Conservation (phyloP, 1,284 basidiomycete species). For the Agaricales sp. region DNA sequence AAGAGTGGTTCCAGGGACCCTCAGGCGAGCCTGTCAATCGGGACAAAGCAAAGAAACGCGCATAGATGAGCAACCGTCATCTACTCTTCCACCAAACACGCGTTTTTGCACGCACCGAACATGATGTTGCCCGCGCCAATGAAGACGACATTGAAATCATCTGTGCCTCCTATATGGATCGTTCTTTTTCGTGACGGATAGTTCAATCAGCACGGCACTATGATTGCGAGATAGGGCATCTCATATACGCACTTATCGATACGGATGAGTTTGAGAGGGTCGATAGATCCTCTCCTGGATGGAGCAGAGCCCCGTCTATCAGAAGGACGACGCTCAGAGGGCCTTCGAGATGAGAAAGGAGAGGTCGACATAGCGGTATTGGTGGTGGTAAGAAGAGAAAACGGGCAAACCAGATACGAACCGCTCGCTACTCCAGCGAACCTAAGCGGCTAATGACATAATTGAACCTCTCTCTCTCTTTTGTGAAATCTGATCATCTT, state of each 20-base stretch:
- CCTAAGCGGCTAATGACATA: not conserved
- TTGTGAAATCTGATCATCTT: not conserved
- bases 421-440: not conserved
- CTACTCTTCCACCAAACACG: not conserved
- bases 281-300: conserved; percentile 62
- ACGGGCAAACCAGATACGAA: not conserved
- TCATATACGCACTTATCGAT: conserved; percentile 59
- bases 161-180: conserved; percentile 42
- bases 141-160: conserved; percentile 85
- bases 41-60: conserved; percentile 9
- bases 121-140: conserved; percentile 92
- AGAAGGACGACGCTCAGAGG: conserved; percentile 29
- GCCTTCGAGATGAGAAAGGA: conserved; percentile 4
- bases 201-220: conserved; percentile 5
- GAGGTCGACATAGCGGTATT: conserved; percentile 6
- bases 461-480: not conserved
- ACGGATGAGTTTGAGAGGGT: conserved; percentile 60
- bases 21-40: conserved; percentile 58
- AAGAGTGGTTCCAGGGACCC: conserved; percentile 91
- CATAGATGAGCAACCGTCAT: conserved; percentile 3
- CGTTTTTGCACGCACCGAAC: conserved; percentile 53
- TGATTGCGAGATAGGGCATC: not conserved
- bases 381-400: conserved; percentile 7
- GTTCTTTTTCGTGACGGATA: conserved; percentile 27
- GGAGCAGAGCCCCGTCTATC: conserved; percentile 32